Percentiles rank a stretch among this genome's conserved stretches.
Conservation (phyloP, 2,329 filamentous ascomycete species). For the Pseudogymnoascus sp. region DNA sequence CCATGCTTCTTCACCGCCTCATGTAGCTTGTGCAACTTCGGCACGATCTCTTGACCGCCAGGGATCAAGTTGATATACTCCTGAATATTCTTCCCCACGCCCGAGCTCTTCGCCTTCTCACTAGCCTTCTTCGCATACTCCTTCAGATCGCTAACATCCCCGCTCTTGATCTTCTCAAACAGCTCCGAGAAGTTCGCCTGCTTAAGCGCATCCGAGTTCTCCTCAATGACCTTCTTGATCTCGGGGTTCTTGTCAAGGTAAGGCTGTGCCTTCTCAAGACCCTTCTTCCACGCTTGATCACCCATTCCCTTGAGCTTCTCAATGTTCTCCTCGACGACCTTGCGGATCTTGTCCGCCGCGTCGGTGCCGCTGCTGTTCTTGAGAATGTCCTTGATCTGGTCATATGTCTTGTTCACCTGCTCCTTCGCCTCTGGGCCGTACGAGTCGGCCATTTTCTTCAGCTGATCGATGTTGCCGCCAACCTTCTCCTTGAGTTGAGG, state of each 20-base stretch:
- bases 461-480: slow-evolving; percentile 58
- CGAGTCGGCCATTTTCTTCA: slow-evolving; percentile 61
- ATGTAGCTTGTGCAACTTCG: slow-evolving; percentile 58
- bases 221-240: slow-evolving; percentile 63
- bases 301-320: slow-evolving; percentile 60
- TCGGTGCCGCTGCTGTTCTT: slow-evolving; percentile 45
- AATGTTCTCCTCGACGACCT: slow-evolving; percentile 62
- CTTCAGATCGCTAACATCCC: slow-evolving; percentile 52
- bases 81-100: slow-evolving; percentile 30
- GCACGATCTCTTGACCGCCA: slow-evolving; percentile 54
- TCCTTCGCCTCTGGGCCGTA: slow-evolving; percentile 73
- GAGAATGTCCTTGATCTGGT: slow-evolving; percentile 57
- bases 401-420: slow-evolving; percentile 65
- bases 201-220: slow-evolving; percentile 62
- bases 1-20: slow-evolving; percentile 61
- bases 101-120: slow-evolving; percentile 51
- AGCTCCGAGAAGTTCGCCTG: slow-evolving; percentile 58
- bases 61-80: slow-evolving; percentile 61
- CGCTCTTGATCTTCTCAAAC: slow-evolving; percentile 55
- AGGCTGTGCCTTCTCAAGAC: slow-evolving; percentile 62
- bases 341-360: slow-evolving; percentile 49
- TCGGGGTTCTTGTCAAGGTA: slow-evolving; percentile 70
- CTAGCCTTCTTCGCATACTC: slow-evolving; percentile 52
- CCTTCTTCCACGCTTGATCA: slow-evolving; percentile 66
- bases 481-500: slow-evolving; percentile 66